Evolutionary conservation across 2,329 filamentous ascomycete genomes (phyloP).

Genomic region (Colletotrichum viniferum): DNA sequence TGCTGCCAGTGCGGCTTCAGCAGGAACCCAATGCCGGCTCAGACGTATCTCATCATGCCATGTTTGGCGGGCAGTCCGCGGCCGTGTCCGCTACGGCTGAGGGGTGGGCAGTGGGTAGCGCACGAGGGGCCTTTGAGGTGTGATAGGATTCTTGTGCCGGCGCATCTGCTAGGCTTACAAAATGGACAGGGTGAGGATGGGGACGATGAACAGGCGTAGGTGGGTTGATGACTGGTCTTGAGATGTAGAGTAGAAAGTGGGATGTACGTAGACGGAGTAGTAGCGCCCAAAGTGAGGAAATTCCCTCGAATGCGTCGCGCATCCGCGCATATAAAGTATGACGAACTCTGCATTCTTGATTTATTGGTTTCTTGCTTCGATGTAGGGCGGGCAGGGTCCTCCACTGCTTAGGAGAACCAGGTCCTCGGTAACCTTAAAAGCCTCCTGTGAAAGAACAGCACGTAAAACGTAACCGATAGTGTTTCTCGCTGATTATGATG

Average conservation of each 20-base stretch:
- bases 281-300: background rate
- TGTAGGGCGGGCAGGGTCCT: too few species aligned
- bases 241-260: background rate
- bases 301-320: background rate
- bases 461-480: too few species aligned
- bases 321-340: too few species aligned
- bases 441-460: too few species aligned
- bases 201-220: background rate
- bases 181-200: background rate
- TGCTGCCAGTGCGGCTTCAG: background rate
- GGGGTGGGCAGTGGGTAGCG: background rate
- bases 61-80: background rate
- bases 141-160: background rate
- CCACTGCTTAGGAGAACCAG: background rate
- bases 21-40: background rate
- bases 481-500: too few species aligned
- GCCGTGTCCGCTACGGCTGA: background rate
- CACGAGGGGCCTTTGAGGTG: background rate
- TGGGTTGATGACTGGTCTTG: background rate
- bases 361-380: background rate
- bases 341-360: background rate
- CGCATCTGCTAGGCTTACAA: background rate
- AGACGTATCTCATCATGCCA: background rate
- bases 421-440: too few species aligned
- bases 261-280: background rate